Conservation (phyloP, 108 stramenopile genomes). For the Schizochytrium sp. region DNA sequence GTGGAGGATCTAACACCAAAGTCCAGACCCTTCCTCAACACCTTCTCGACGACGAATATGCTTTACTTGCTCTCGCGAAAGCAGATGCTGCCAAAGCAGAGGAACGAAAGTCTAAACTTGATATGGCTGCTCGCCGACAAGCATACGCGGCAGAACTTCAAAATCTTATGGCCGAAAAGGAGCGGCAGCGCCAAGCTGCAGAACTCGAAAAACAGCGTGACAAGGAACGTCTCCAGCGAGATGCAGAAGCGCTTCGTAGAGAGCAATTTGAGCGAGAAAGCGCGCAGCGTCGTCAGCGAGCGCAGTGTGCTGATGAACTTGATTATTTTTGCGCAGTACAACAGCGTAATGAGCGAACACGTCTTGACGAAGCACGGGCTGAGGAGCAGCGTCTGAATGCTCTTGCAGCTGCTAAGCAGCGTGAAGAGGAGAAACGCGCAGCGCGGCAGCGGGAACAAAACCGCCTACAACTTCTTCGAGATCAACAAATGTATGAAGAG, state of each 20-base stretch:
- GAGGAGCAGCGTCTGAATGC: not conserved
- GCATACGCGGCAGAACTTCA: not conserved
- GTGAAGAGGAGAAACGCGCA: not conserved
- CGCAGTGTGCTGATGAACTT: slow-evolving; percentile 26
- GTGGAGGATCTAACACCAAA: not conserved
- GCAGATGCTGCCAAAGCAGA: not conserved
- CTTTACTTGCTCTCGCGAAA: not conserved
- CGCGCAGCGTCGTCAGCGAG: not conserved
- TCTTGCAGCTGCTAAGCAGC: not conserved
- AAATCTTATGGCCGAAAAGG: not conserved
- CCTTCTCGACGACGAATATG: slow-evolving; percentile 22
- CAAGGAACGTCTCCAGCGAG: not conserved
- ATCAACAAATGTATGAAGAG: not conserved
- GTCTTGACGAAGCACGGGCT: not conserved
- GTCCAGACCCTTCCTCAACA: not conserved
- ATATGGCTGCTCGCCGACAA: not conserved
- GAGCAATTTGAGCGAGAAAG: not conserved
- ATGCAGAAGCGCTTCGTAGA: not conserved
- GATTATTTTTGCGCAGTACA: slow-evolving; percentile 50
- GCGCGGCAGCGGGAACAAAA: not conserved
- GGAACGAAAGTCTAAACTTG: not conserved
- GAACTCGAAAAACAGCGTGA: not conserved
- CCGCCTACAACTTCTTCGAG: not conserved
- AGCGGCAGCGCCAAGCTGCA: not conserved
- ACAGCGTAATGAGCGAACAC: not conserved